These are phyloP conservation scores for Nakazawaea peltata DNA, from an alignment of 805 yeast genomes.

Conservation along the genomic window DNA sequence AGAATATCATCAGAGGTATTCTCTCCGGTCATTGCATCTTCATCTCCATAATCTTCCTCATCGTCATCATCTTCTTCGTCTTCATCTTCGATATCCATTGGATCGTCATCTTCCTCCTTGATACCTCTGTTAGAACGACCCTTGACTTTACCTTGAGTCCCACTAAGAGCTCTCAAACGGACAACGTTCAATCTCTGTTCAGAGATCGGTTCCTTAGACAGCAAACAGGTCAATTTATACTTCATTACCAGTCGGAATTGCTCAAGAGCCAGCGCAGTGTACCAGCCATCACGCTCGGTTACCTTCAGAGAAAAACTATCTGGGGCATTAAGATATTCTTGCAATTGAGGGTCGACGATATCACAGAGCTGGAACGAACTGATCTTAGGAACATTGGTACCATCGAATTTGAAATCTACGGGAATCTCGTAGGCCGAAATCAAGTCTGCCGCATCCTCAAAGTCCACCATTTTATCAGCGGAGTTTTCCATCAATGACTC, in stretches of 20 bases:
- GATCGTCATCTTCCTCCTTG: conserved; percentile 4
- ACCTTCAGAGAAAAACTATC: conserved; percentile 32
- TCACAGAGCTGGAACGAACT: conserved; percentile 77
- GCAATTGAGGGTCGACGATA: conserved; percentile 57
- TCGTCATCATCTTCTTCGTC: conserved; percentile 22
- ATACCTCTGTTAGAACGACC: too few species aligned
- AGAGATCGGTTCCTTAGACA: conserved; percentile 41
- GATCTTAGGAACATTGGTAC: conserved; percentile 57
- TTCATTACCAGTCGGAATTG: conserved; percentile 63
- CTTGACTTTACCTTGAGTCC: too few species aligned
- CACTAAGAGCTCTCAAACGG: too few species aligned
- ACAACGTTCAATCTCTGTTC: conserved; percentile 34
- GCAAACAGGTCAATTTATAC: conserved; percentile 59
- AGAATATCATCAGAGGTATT: too few species aligned
- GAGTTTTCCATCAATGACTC: not conserved
- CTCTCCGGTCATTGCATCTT: too few species aligned
- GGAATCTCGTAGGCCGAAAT: conserved; percentile 23
- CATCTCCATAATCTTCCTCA: conserved; percentile 19
- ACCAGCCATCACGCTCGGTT: conserved; percentile 78
- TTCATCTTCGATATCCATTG: conserved; percentile 24
- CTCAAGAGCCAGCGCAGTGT: conserved; percentile 48
- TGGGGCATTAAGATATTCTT: conserved; percentile 29
- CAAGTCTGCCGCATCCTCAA: conserved; percentile 12
- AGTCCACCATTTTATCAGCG: conserved; percentile 16
- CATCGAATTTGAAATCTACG: conserved; percentile 57